Evolutionary conservation across 2,329 filamentous ascomycete genomes (phyloP).

Genomic region (Albifimbria verrucaria): DNA sequence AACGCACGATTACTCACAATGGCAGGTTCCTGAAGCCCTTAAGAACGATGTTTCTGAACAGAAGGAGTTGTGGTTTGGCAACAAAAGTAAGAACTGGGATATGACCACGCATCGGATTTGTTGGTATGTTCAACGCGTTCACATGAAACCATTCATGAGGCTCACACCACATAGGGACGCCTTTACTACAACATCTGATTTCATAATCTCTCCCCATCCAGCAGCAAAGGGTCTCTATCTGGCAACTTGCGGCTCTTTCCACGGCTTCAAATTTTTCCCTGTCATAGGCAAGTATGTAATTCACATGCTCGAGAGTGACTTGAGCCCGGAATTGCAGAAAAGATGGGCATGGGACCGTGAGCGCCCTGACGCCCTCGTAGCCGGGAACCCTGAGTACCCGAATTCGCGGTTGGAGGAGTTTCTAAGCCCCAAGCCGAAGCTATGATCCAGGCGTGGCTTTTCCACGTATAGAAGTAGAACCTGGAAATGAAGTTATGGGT

Average conservation of each 20-base stretch:
- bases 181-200: conserved; percentile 58
- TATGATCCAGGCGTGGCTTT: too few species aligned
- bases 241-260: conserved; percentile 63
- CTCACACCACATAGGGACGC: conserved; percentile 51
- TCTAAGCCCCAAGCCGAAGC: conserved; percentile 24
- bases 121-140: conserved; percentile 46
- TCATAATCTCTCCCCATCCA: conserved; percentile 58
- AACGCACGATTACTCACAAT: conserved; percentile 57
- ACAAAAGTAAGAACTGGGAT: conserved; percentile 51
- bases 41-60: conserved; percentile 58
- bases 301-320: conserved; percentile 48
- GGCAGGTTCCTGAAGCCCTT: conserved; percentile 53
- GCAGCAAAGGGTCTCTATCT: conserved; percentile 53
- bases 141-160: not conserved
- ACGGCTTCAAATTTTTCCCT: conserved; percentile 67
- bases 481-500: too few species aligned
- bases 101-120: conserved; percentile 63
- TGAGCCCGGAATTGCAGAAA: conserved; percentile 38
- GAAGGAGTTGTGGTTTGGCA: conserved; percentile 57
- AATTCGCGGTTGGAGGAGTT: conserved; percentile 55
- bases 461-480: too few species aligned
- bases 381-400: conserved; percentile 53
- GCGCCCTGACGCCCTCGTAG: conserved; percentile 42
- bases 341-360: conserved; percentile 61
- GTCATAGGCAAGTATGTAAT: conserved; percentile 60